A percentile compares a stretch with the other conserved stretches of the same genome.
These are phyloP conservation scores for Cercophora newfieldiana DNA, from an alignment of 495 filamentous ascomycete genomes.

Conservation along the genomic window DNA sequence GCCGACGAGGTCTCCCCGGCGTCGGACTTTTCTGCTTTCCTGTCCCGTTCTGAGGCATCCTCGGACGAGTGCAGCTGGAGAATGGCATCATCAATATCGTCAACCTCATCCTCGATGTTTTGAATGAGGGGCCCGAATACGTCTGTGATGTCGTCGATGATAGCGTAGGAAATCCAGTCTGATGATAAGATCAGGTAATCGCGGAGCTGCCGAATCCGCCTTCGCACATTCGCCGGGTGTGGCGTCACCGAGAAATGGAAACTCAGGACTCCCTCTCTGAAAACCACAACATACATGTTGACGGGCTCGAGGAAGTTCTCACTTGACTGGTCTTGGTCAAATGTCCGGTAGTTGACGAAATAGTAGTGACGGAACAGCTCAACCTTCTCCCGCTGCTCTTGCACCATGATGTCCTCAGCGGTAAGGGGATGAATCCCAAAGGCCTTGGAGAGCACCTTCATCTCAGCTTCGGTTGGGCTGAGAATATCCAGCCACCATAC, in stretches of 20 bases:
- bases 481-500: slow-evolving; percentile 95
- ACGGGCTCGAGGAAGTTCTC: slow-evolving; percentile 91
- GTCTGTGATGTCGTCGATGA: slow-evolving; percentile 98
- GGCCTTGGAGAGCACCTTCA: slow-evolving; percentile 85
- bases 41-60: slow-evolving; percentile 40
- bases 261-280: slow-evolving; percentile 89
- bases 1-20: slow-evolving; percentile 42
- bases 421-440: slow-evolving; percentile 96
- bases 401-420: slow-evolving; percentile 93
- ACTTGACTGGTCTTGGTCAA: slow-evolving; percentile 87
- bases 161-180: slow-evolving; percentile 97
- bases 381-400: slow-evolving; percentile 96
- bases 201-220: slow-evolving; percentile 87
- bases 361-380: slow-evolving; percentile 97
- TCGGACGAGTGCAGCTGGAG: slow-evolving; percentile 67
- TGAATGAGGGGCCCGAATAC: slow-evolving; percentile 90
- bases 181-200: slow-evolving; percentile 91
- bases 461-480: slow-evolving; percentile 86
- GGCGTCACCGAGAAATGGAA: slow-evolving; percentile 95
- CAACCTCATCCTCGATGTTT: slow-evolving; percentile 83
- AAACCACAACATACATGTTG: slow-evolving; percentile 97
- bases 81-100: slow-evolving; percentile 83
- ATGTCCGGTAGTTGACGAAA: slow-evolving; percentile 95
- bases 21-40: slow-evolving; percentile 38
- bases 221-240: slow-evolving; percentile 91